These are phyloP conservation scores for Capsella bursapastoris DNA, from an alignment of 345 rosid genomes.

Conservation along the genomic window DNA sequence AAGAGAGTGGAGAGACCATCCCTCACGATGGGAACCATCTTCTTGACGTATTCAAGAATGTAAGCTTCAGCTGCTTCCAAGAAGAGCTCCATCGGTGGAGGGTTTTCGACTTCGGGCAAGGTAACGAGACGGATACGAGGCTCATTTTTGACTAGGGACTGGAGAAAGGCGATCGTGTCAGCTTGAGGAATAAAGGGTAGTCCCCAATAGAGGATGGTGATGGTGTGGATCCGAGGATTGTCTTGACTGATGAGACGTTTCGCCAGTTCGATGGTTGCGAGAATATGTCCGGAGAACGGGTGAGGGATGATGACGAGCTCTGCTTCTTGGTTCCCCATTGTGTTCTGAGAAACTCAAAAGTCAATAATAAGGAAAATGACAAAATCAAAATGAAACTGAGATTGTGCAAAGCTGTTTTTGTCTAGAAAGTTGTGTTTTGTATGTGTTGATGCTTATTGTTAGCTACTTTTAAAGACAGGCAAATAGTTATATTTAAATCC, in stretches of 20 bases:
- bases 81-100: conserved; percentile 34
- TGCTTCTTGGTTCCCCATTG: conserved; percentile 22
- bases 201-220: conserved; percentile 33
- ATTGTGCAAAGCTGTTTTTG: not conserved
- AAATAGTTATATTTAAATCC: not conserved
- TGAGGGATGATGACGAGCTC: conserved; percentile 33
- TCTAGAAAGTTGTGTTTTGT: not conserved
- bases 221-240: conserved; percentile 29
- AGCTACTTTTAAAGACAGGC: not conserved
- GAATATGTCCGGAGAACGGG: conserved; percentile 49
- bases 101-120: conserved; percentile 18
- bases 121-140: conserved; percentile 24
- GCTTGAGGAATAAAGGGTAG: conserved; percentile 22
- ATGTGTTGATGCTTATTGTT: not conserved
- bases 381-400: not conserved
- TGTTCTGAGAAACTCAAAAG: not conserved
- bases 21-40: conserved; percentile 25
- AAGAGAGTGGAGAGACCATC: conserved; percentile 5
- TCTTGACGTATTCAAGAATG: conserved; percentile 25
- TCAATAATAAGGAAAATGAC: not conserved
- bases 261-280: conserved; percentile 50
- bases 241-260: conserved; percentile 43
- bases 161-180: not conserved
- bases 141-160: conserved; percentile 14
- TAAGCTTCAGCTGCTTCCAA: conserved; percentile 25